Evolutionary conservation across 176 grass and related monocot genomes (phyloP).

Genomic region (Stipa capillata): DNA sequence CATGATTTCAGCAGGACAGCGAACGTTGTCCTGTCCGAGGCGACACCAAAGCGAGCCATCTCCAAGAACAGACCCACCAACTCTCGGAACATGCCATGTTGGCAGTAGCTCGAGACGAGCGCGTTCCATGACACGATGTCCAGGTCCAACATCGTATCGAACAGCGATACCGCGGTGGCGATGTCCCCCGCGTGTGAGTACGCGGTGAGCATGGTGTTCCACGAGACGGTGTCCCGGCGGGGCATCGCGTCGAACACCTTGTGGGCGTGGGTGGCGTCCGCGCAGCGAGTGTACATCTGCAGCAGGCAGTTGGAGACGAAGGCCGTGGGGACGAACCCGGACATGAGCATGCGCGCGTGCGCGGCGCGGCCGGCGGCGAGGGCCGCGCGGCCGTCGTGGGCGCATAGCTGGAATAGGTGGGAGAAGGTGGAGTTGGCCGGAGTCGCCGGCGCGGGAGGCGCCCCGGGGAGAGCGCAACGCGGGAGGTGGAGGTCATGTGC

Average conservation of each 20-base stretch:
- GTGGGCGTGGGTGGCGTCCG: conserved; percentile 17
- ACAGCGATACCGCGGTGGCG: conserved; percentile 6
- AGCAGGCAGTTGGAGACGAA: conserved; percentile 77
- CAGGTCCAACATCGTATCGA: conserved; percentile 41
- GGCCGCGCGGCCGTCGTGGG: conserved; percentile 17
- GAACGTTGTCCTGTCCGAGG: conserved; percentile 44
- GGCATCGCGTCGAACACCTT: conserved; percentile 53
- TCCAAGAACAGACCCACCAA: conserved; percentile 40
- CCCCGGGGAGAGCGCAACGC: not conserved
- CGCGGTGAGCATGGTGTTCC: conserved; percentile 65
- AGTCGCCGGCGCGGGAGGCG: not conserved
- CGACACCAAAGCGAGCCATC: conserved; percentile 32
- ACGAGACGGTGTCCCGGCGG: conserved; percentile 48
- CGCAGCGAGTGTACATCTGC: conserved; percentile 58
- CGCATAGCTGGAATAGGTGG: conserved; percentile 56
- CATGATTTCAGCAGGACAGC: conserved; percentile 60
- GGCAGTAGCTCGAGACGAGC: conserved; percentile 44
- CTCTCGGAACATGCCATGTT: conserved; percentile 19
- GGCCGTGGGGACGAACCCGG: conserved; percentile 49
- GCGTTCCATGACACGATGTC: conserved; percentile 77
- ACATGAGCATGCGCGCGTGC: conserved; percentile 59
- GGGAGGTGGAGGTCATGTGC: conserved; percentile 2
- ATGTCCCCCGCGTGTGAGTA: conserved; percentile 28
- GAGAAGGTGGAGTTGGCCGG: conserved; percentile 40
- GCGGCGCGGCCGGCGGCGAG: conserved; percentile 30